Evolutionary conservation across 176 grass and related monocot species (phyloP).

Genomic region (Poa pratensis): DNA sequence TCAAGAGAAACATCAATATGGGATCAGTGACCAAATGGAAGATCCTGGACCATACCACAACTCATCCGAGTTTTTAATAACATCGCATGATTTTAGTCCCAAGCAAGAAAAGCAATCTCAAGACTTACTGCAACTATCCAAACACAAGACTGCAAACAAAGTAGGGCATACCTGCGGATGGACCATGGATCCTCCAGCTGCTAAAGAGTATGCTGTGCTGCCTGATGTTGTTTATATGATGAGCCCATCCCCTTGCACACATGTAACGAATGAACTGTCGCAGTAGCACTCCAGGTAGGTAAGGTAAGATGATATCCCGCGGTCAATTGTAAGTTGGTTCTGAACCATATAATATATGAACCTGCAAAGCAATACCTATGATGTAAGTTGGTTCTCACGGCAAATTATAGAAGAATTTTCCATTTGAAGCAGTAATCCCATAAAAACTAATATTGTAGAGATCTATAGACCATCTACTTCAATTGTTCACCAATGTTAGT

Average conservation of each 20-base stretch:
- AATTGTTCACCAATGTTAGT: neutral
- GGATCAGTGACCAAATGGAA: neutral
- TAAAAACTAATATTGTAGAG: neutral
- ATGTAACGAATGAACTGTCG: conserved; percentile 92
- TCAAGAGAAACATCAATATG: neutral
- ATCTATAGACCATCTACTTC: neutral
- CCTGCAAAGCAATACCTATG: neutral
- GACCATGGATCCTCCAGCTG: conserved; percentile 98
- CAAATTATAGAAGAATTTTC: neutral
- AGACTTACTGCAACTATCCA: neutral
- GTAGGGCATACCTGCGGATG: conserved; percentile 79
- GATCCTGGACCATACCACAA: neutral
- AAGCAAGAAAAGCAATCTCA: neutral
- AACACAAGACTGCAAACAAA: neutral
- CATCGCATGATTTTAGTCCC: neutral
- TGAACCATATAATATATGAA: neutral
- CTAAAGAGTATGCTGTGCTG: conserved; percentile 92
- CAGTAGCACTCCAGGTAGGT: conserved; percentile 94
- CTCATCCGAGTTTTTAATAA: neutral
- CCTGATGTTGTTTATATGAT: conserved; percentile 96
- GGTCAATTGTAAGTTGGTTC: conserved; percentile 91
- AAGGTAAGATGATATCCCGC: conserved; percentile 95
- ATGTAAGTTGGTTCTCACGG: neutral
- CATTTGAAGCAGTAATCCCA: neutral
- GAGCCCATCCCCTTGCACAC: conserved; percentile 92